A percentile compares a stretch with the other conserved stretches of the same genome.
These are phyloP conservation scores for Colletotrichum kahawae DNA, from an alignment of 2,329 filamentous ascomycete genomes.

Conservation along the genomic window DNA sequence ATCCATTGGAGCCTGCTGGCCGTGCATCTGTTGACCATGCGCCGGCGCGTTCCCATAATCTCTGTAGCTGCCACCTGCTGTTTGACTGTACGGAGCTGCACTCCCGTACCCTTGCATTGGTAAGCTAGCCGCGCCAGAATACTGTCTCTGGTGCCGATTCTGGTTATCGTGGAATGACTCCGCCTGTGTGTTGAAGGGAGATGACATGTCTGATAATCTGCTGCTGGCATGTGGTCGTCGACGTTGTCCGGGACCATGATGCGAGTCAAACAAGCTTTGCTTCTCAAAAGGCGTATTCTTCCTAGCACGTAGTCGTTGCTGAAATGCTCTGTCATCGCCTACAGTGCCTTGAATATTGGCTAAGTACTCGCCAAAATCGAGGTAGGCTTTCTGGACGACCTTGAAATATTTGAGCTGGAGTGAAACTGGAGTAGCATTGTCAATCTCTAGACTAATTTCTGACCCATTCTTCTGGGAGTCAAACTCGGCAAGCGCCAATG, in stretches of 20 bases:
- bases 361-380: background rate
- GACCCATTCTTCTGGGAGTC: background rate
- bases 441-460: background rate
- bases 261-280: fast-evolving
- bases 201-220: background rate
- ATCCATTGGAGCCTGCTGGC: background rate
- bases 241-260: background rate
- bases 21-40: background rate
- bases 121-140: background rate
- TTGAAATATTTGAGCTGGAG: background rate
- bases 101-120: background rate
- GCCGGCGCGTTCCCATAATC: background rate
- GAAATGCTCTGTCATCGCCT: background rate
- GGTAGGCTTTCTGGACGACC: background rate
- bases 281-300: background rate
- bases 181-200: background rate
- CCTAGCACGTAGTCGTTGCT: background rate
- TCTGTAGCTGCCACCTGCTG: background rate
- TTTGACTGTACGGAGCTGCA: background rate
- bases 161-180: fast-evolving
- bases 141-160: background rate
- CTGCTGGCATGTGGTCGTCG: fast-evolving
- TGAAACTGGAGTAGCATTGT: fast-evolving
- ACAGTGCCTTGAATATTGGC: background rate
- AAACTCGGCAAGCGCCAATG: fast-evolving